phyloP scores from a whole-genome alignment of 2,329 filamentous ascomycete species.

The Sarocladium kiliense region DNA sequence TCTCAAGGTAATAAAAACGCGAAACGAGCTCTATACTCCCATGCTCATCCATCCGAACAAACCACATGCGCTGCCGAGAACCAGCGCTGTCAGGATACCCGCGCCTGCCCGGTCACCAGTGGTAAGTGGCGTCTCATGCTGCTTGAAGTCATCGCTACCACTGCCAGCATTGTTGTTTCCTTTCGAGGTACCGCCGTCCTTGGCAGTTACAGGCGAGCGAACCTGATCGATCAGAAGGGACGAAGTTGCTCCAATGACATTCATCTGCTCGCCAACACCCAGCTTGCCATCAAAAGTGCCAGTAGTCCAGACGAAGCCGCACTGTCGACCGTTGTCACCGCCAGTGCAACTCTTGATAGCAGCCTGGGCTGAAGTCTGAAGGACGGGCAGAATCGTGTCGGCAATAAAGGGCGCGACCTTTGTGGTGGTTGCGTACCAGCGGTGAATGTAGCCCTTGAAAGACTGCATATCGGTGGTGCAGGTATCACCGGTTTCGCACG shows the following conservation, averaged over 20 bases:
- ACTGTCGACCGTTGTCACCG: constrained; percentile 51
- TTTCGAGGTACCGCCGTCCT: constrained; percentile 40
- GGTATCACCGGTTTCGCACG: constrained; percentile 49
- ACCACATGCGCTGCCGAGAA: constrained; percentile 33
- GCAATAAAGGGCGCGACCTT: constrained; percentile 57
- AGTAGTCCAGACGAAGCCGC: constrained; percentile 56
- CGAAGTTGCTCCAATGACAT: constrained; percentile 46
- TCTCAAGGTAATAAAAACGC: neutral
- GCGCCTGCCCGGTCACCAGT: constrained; percentile 32
- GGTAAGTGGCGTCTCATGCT: constrained; percentile 4
- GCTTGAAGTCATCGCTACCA: neutral
- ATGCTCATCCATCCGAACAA: constrained; percentile 45
- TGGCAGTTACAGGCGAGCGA: constrained; percentile 33
- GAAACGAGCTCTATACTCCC: neutral
- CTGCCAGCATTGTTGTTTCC: constrained; percentile 31
- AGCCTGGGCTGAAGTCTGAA: constrained; percentile 52
- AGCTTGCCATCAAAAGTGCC: constrained; percentile 42
- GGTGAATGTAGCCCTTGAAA: constrained; percentile 66
- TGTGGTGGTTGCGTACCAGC: constrained; percentile 57
- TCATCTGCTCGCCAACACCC: constrained; percentile 53
- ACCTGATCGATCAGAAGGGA: constrained; percentile 36
- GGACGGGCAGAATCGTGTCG: constrained; percentile 49
- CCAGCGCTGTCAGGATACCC: constrained; percentile 40
- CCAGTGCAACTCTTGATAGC: constrained; percentile 60
- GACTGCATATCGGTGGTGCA: constrained; percentile 69